These are phyloP conservation scores for Pichia nakasei DNA, from an alignment of 805 yeast genomes.

Conservation along the genomic window DNA sequence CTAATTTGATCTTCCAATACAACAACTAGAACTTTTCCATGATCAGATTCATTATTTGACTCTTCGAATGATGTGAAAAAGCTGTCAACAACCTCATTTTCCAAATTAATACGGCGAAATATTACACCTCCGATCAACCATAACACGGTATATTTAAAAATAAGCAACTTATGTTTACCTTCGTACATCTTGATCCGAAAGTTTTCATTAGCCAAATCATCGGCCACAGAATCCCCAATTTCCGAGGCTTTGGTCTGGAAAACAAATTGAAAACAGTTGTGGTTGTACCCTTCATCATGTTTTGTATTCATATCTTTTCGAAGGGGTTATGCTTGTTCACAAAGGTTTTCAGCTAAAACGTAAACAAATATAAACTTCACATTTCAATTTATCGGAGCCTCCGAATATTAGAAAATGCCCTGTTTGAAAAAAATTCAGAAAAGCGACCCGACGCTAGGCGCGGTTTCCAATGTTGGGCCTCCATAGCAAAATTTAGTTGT, in stretches of 20 bases:
- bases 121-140: constrained; percentile 45
- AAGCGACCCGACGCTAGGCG: no score
- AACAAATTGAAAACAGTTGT: not conserved
- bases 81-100: constrained; percentile 47
- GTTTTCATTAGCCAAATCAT: not conserved
- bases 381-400: no score
- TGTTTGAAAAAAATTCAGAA: no score
- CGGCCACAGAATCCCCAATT: not conserved
- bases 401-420: no score
- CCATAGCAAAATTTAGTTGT: no score
- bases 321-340: no score
- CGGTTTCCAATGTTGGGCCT: no score
- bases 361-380: no score
- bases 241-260: not conserved
- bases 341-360: no score
- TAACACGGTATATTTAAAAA: constrained; percentile 29
- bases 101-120: constrained; percentile 40
- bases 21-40: constrained; percentile 36
- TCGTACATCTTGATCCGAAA: constrained; percentile 15
- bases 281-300: not conserved
- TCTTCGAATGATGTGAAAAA: constrained; percentile 46
- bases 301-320: not conserved
- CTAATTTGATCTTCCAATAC: constrained; percentile 52
- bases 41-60: not conserved
- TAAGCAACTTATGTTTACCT: constrained; percentile 17